Conservation (phyloP, 73 alveolate species). For the Symbiodinium pilosum region DNA sequence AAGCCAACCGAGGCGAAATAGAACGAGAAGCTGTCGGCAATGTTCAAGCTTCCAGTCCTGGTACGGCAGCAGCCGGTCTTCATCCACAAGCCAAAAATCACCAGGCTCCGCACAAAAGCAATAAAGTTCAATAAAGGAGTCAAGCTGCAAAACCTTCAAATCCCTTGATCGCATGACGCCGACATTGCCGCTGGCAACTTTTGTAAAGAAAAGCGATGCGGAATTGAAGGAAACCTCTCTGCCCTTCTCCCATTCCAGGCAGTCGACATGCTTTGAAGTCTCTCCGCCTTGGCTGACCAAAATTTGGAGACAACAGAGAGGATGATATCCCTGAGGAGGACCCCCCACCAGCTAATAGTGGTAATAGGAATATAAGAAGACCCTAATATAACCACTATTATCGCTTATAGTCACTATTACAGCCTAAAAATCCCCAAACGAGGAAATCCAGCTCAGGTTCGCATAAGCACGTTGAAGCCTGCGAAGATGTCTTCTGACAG, state of each 20-base stretch:
- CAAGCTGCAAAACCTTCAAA: constrained; percentile 44
- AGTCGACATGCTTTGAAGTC: constrained; percentile 62
- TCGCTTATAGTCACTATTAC: too few species aligned
- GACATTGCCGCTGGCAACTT: constrained; percentile 94
- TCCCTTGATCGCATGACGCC: constrained; percentile 95
- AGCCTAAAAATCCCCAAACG: too few species aligned
- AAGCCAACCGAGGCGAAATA: constrained; percentile 89
- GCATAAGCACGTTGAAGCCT: constrained; percentile 92
- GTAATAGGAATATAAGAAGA: too few species aligned
- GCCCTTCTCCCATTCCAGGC: constrained; percentile 93
- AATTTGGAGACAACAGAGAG: too few species aligned
- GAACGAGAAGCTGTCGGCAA: constrained; percentile 93
- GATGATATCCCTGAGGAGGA: too few species aligned
- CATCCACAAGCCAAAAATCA: not conserved
- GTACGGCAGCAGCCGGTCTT: too few species aligned
- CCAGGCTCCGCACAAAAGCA: not conserved
- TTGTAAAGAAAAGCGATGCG: constrained; percentile 85
- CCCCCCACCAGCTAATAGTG: too few species aligned
- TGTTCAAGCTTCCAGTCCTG: constrained; percentile 94
- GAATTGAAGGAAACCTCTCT: constrained; percentile 93
- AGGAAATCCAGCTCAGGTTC: not conserved
- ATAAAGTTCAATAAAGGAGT: not conserved
- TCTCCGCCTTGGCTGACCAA: constrained; percentile 45
- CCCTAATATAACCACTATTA: too few species aligned
- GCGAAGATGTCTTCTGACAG: constrained; percentile 93